Evolutionary conservation across 371 early-diverging fungal genomes (phyloP), one percentile per base, ranked within the genome.

Genomic region (Entomophthora muscae): DNA sequence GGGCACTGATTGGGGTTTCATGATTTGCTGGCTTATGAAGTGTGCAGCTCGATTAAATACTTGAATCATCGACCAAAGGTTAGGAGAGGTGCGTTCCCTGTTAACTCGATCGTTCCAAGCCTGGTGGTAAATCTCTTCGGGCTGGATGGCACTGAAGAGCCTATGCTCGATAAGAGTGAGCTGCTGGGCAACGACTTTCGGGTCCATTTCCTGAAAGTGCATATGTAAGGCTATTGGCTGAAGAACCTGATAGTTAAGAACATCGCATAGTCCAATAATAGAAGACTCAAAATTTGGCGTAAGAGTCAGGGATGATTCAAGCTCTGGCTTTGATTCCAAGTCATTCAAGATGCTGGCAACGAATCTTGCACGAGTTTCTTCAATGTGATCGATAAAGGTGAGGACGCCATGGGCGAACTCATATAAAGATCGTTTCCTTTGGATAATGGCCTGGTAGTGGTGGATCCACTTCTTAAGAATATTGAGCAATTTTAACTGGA

Each of bases 391-490:
- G 22, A 63, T 31, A 29, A 53, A 52, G 3, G 26, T 31, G 2
- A 63, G 31, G 24, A 63, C 23, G 5, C 3, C 21, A 12, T 17
- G 1, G 1, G 31, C 12, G 22, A 63, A 54, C 2, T 3, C 2
- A 22, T 2, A 21, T 23, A 81, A 68, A 3, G 65, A 66, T 10
- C 68, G 63, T 64, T 73, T 71, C n/a, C 68, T 32, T 12, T 69
- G 64, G 54, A 83, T 78, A 66, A 79, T 80, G 57, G 72, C 70
- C 17, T 74, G 74, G 61, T 80, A 76, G 27, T 61, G 63, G 54
- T 80, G 75, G 30, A 78, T 71, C 83, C 83, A 83, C 67, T 79
- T 76, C 66, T 81, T 81, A 66, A 83, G 73, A 2, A 78, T 73
- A 69, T 81, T 81, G 55, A 83, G 73, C 0, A 81, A 71, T 5